Percentiles rank a stretch among this genome's conserved stretches.
Evolutionary conservation across 1,139 yeast genomes (phyloP).

Genomic region (Candida albicans): DNA sequence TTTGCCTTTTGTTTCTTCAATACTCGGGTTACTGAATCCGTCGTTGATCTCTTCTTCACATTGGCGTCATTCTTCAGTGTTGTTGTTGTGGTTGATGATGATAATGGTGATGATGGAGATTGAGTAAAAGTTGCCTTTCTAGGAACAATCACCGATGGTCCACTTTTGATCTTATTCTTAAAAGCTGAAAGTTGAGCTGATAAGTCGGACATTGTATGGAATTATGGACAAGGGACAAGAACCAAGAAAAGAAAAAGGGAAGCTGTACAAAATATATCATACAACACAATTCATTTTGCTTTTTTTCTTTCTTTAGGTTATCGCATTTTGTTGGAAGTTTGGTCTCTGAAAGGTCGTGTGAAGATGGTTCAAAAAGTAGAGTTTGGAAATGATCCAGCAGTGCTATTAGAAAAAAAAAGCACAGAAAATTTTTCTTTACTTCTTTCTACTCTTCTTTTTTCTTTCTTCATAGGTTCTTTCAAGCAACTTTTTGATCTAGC

Average conservation of each 20-base stretch:
- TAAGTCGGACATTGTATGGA: constrained; percentile 38
- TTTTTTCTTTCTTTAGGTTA: not conserved
- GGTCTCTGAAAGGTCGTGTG: no score
- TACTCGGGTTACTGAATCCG: constrained; percentile 35
- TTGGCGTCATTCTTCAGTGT: constrained; percentile 5
- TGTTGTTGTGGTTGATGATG: constrained; percentile 3
- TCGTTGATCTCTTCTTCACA: constrained; percentile 15
- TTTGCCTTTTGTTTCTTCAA: constrained; percentile 37
- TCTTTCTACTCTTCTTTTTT: constrained; percentile 5
- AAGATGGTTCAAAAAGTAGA: no score
- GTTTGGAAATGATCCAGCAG: no score
- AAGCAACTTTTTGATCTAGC: constrained; percentile 7
- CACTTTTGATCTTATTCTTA: constrained; percentile 48
- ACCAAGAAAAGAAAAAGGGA: not conserved
- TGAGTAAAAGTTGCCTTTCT: constrained; percentile 24
- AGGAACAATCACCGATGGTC: constrained; percentile 43
- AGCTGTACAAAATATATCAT: not conserved
- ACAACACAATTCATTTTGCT: no score
- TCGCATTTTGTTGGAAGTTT: not conserved
- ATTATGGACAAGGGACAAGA: not conserved
- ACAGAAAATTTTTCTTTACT: not conserved
- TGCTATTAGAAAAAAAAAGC: not conserved
- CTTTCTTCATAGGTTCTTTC: constrained; percentile 4
- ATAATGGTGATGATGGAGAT: constrained; percentile 12
- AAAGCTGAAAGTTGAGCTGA: constrained; percentile 51